Conservation (phyloP, 2,329 filamentous ascomycete genomes). For the Nothopassalora personata region DNA sequence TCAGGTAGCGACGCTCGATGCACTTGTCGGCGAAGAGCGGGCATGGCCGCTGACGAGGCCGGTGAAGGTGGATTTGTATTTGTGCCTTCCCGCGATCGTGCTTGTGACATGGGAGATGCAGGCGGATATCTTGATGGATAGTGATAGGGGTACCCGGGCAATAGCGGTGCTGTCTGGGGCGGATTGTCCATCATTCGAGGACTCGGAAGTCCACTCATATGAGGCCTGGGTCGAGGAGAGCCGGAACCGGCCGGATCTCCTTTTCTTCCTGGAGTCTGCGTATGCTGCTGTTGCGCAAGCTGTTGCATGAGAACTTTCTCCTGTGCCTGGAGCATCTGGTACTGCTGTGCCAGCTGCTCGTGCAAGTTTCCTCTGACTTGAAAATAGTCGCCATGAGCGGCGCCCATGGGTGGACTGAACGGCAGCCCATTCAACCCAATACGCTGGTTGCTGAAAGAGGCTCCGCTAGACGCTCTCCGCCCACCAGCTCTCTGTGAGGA, state of each 20-base stretch:
- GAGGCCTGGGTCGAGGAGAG: constrained; percentile 35
- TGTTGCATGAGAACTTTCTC: constrained; percentile 37
- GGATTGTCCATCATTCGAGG: constrained; percentile 28
- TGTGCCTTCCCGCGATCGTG: constrained; percentile 39
- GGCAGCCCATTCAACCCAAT: constrained; percentile 28
- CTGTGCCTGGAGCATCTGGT: constrained; percentile 34
- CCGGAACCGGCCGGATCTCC: constrained; percentile 35
- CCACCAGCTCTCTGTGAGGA: constrained; percentile 46
- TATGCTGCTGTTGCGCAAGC: constrained; percentile 41
- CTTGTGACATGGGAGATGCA: constrained; percentile 33
- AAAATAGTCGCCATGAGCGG: constrained; percentile 41
- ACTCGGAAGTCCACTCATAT: constrained; percentile 29
- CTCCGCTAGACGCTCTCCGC: constrained; percentile 54
- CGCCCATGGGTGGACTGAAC: constrained; percentile 40
- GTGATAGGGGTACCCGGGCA: constrained; percentile 42
- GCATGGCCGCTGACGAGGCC: constrained; percentile 40
- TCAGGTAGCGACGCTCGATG: constrained; percentile 43
- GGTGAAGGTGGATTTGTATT: constrained; percentile 47
- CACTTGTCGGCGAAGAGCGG: constrained; percentile 38
- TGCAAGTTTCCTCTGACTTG: constrained; percentile 40
- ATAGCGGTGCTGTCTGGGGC: constrained; percentile 33
- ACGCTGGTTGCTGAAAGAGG: constrained; percentile 41
- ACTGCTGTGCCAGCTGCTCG: constrained; percentile 47
- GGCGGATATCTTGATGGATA: constrained; percentile 42
- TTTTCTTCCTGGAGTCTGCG: constrained; percentile 31